phyloP scores from a whole-genome alignment of 2,329 filamentous ascomycete genomes.

The Cladophialophora chaetospira region DNA sequence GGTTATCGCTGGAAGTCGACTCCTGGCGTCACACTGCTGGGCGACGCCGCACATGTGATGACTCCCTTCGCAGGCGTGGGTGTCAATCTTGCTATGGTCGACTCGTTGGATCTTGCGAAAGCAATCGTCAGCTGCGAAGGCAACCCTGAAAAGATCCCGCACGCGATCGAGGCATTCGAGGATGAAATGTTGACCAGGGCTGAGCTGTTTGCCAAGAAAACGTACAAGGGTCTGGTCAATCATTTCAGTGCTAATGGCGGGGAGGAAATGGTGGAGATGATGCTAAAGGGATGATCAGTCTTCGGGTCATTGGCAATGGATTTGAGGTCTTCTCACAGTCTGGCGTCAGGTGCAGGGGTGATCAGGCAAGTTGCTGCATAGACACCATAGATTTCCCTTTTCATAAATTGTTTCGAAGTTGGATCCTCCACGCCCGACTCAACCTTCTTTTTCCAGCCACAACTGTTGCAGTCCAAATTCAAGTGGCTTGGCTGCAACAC shows the following conservation, averaged over 20 bases:
- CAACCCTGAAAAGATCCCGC: conserved; percentile 21
- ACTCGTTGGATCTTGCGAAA: conserved; percentile 26
- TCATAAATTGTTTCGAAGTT: not conserved
- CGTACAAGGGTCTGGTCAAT: conserved; percentile 16
- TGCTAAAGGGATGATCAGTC: not conserved
- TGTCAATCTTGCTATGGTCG: conserved; percentile 29
- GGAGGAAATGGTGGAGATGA: conserved; percentile 16
- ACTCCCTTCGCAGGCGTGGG: conserved; percentile 29
- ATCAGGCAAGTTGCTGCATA: too few species aligned
- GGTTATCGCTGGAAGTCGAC: conserved; percentile 52
- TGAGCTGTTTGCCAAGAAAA: conserved; percentile 21
- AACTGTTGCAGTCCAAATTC: conserved; percentile 14
- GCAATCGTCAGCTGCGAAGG: conserved; percentile 29
- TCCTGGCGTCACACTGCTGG: conserved; percentile 57
- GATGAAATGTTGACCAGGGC: conserved; percentile 32
- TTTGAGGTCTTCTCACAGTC: too few species aligned
- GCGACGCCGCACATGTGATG: conserved; percentile 37
- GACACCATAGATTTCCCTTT: too few species aligned
- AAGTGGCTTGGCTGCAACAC: conserved; percentile 10
- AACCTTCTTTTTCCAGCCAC: not conserved
- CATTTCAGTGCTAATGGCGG: conserved; percentile 25
- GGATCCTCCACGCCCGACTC: not conserved
- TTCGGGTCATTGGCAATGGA: not conserved
- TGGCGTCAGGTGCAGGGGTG: too few species aligned
- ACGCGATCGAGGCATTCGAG: conserved; percentile 33